Evolutionary conservation across 306 rosid species (phyloP), one percentile per base, ranked within the genome.

Genomic region (Begonia masoniana): DNA sequence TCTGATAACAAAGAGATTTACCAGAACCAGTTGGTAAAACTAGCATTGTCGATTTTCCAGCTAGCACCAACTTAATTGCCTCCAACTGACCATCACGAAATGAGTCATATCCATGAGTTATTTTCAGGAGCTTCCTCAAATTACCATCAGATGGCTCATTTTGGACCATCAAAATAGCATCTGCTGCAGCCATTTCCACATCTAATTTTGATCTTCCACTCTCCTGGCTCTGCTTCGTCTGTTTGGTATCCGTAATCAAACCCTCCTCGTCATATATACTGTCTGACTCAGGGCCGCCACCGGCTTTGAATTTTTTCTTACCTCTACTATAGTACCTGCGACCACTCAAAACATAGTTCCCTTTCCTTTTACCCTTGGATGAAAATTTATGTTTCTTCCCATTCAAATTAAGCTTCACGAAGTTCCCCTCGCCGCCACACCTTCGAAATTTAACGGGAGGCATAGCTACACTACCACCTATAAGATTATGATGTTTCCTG

Each of bases 11-110:
- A 68, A 89, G 48, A 6, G 97, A 85, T 70, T 89, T 89, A n/a
- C 97, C 97, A 0, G 87, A 95, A 2, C 97, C 97, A 0, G 97
- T 89, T 0, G 97, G 95, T 78, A 89, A 71, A 64, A 89, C 88
- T 46, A 89, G 81, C 91, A 80, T 81, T 1, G 87, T 63, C 2
- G 94, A 82, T 31, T 82, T 74, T 62, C 87, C 87, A 7, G 64
- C 74, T 26, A 89, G 87, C 51, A 85, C 87, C 79, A 66, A 72
- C 76, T 74, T 76, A 51, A 89, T 78, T 10, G 87, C 91, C 62
- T 89, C 91, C 62, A 85, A 59, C 57, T 89, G 97, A 47, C 95
- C 95, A 13, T 85, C 97, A 45, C 84, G 75, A 60, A 89, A 89
- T 57, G 74, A 80, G 56, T 82, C 82, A 48, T 76, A 76, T 2